phyloP scores from a whole-genome alignment of 805 yeast genomes.

The Metschnikowia vanudenii region DNA sequence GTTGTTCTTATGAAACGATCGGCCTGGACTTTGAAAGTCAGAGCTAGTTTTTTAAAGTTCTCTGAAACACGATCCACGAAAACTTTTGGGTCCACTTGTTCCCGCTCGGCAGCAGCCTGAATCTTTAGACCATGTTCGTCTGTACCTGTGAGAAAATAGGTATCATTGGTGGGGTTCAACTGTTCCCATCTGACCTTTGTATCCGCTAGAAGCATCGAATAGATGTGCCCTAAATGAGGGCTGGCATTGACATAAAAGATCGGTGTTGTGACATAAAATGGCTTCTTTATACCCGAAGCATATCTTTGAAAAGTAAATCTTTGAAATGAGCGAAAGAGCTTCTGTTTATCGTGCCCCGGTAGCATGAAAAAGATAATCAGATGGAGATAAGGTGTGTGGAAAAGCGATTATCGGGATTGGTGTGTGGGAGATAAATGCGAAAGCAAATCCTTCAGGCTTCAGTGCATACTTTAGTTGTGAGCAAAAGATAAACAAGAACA shows the following conservation, averaged over 20 bases:
- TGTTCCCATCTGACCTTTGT: constrained; percentile 70
- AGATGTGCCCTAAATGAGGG: constrained; percentile 93
- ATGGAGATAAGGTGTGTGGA: not conserved
- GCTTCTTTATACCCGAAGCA: constrained; percentile 12
- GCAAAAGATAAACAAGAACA: too few species aligned
- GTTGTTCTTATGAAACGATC: constrained; percentile 90
- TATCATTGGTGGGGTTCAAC: constrained; percentile 30
- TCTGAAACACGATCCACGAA: constrained; percentile 71
- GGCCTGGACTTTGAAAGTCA: constrained; percentile 52
- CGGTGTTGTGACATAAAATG: constrained; percentile 75
- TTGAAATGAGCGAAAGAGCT: not conserved
- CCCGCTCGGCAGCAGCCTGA: constrained; percentile 72
- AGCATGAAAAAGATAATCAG: constrained; percentile 1
- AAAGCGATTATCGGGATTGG: not conserved
- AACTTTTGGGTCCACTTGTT: constrained; percentile 48
- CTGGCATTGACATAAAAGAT: constrained; percentile 93
- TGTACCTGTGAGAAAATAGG: constrained; percentile 82
- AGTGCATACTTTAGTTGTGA: too few species aligned
- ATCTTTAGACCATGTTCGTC: constrained; percentile 97
- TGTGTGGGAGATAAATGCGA: not conserved
- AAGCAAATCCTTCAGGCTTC: not conserved
- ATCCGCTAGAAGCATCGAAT: constrained; percentile 84
- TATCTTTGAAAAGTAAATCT: not conserved
- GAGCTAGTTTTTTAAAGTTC: constrained; percentile 65
- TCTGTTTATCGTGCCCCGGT: not conserved